Base-by-base conservation (phyloP, 2,329 filamentous ascomycete genomes). In the Teratosphaeria pseudoeucalypti region DNA sequence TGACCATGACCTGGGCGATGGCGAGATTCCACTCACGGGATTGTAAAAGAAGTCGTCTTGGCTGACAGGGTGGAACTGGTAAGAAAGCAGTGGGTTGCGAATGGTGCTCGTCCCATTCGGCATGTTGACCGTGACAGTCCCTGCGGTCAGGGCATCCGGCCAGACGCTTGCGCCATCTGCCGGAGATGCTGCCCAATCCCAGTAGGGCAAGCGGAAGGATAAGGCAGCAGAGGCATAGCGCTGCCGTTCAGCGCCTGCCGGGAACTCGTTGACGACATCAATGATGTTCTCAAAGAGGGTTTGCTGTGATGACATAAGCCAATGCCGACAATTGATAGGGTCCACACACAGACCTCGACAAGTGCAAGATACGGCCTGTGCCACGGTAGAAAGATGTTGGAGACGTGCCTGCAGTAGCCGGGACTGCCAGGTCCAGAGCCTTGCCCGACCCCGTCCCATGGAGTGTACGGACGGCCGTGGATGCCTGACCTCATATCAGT, bases 351-450 rank as follows among this genome's bases (percentile, higher is more conserved):
- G 43, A 82, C 81, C 74, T 87, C 79, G 63, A 76, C 84, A 10
- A 87, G 73, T 10, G 82, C 77, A 58, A 94, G 77, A 72, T 92
- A 95, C 0, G 89, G 88, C 56, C 90, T 83, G 77, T 95, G 90
- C 90, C 90, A 95, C 47, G 85, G 81, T 47, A 87, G 83, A 70
- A 95, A 94, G 16, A 94, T 76, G 49, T 86, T 83, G 1, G 87
- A 88, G 27, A 80, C 82, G 73, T 95, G 90, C 14, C 83, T 83
- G 71, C 90, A 95, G 71, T 91, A 95, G 56, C 89, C 90, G 16
- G 81, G 78, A 47, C 78, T 75, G 59, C 79, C 76, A 60, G 81
- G 82, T 1, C 82, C 82, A 2, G 77, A 68, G 1, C 76, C 58
- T 79, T 64, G 76, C 55, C 71, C 64, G 0, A 77, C 80, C 23